Evolutionary conservation across 2,329 filamentous ascomycete genomes (phyloP), one percentile per base, ranked within the genome.

Genomic region (Exophiala aquamarina): DNA sequence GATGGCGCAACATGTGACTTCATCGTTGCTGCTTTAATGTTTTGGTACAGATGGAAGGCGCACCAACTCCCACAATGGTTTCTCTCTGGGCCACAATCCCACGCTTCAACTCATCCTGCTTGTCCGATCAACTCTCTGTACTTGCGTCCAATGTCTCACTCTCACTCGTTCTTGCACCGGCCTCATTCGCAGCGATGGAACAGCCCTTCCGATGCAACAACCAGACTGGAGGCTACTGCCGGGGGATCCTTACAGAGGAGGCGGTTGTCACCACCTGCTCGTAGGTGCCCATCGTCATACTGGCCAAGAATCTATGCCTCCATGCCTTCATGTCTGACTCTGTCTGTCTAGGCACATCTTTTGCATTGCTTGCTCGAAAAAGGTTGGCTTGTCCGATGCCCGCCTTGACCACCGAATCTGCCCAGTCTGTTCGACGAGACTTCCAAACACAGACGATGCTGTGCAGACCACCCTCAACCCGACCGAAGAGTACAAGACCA

Each of bases 251-350:
- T 26, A 75, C 72, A 26, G 82, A 87, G 32, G 76, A 78, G 53
- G 91, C 89, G 9, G 77, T 95, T 1, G 89, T 95, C 26, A 95
- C 91, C 3, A 93, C 87, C 11, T 97, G 91, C 80, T 89, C 86
- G 89, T 87, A 64, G 58, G 72, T 65, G 15, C 20, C 28, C 18
- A 26, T 19, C 19, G n/a, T n/a, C n/a, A n/a, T n/a, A n/a, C n/a
- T n/a, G n/a, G n/a, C n/a, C n/a, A n/a, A n/a, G n/a, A n/a, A n/a
- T n/a, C n/a, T n/a, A n/a, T n/a, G n/a, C n/a, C n/a, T n/a, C n/a
- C n/a, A n/a, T n/a, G n/a, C 23, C 23, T 8, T 38, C 17, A 26
- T 6, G 17, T 47, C 55, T 60, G 32, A 61, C 23, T 10, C 26
- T 7, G 28, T 4, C 37, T 44, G 28, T 5, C 37, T 44, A 90